Evolutionary conservation across 306 rosid genomes (phyloP), one percentile per base, ranked within the genome.

Genomic region (Castanea sativa): DNA sequence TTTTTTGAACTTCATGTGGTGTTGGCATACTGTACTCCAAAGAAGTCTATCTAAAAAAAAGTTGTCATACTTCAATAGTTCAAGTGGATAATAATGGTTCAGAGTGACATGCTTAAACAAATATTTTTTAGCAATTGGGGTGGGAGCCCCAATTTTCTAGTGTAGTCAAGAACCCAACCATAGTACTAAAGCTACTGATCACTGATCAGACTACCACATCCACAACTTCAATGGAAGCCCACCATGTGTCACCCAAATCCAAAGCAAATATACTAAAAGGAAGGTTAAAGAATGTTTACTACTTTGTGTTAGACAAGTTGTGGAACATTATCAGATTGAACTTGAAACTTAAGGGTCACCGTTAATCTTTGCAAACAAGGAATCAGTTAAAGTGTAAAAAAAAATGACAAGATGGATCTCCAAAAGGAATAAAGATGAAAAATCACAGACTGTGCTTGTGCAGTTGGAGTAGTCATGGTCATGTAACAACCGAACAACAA

Each of bases 381-480:
- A 80, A 82, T 84, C 85, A 49, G 71, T 73, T 73, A 74, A 84
- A 78, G 80, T 53, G 29, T 4, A 85, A 74, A 23, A 27, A 68
- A 49, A 49, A 49, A 12, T n/a, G 74, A 75, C 53, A 77, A 65
- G 81, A 52, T 63, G 75, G 51, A 35, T 75, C 29, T 49, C 80
- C 73, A 78, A 73, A 83, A 30, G 38, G 63, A 74, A 75, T 3
- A 79, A 58, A 63, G 27, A 74, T 71, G 14, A 49, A 35, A 52
- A 10, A 74, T 69, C 23, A 14, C 21, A 69, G 13, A 63, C 76
- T 65, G 25, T 19, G 65, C 78, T 78, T 55, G 27, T 23, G 60
- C 61, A 61, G 49, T 32, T 81, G 75, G 20, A 38, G 45, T 52
- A 21, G 75, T 77, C 78, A 61, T 76, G 57, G 11, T 60, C 84